These are phyloP conservation scores for Fusarium sp. DNA, from an alignment of 2,329 filamentous ascomycete genomes.

Conservation along the genomic window DNA sequence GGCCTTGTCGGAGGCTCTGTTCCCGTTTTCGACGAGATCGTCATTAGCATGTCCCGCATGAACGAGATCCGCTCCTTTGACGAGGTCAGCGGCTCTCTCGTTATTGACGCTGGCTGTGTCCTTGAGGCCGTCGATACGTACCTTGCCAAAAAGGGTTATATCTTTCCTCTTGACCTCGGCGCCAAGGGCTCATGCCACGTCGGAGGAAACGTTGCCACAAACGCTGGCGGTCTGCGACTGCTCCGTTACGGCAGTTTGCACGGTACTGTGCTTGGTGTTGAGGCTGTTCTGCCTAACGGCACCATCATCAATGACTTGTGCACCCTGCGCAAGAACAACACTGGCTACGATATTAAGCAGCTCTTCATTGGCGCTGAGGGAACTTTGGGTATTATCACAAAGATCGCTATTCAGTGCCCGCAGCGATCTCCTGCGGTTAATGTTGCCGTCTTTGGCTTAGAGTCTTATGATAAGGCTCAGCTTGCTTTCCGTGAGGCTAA, in stretches of 20 bases:
- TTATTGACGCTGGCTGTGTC: conserved; percentile 90
- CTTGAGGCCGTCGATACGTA: conserved; percentile 89
- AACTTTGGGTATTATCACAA: conserved; percentile 94
- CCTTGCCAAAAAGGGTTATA: conserved; percentile 82
- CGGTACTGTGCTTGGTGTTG: conserved; percentile 89
- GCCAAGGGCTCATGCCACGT: conserved; percentile 98
- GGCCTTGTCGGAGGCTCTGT: conserved; percentile 95
- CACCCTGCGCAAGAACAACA: conserved; percentile 96
- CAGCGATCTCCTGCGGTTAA: conserved; percentile 89
- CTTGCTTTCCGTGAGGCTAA: conserved; percentile 90
- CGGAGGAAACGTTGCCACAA: conserved; percentile 94
- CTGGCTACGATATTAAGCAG: conserved; percentile 96
- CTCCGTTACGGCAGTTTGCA: conserved; percentile 95
- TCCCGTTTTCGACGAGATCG: conserved; percentile 97
- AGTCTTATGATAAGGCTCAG: conserved; percentile 90
- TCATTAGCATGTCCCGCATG: conserved; percentile 91
- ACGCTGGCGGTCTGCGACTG: conserved; percentile 90
- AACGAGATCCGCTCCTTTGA: conserved; percentile 93
- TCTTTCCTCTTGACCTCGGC: conserved; percentile 97
- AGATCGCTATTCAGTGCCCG: conserved; percentile 87
- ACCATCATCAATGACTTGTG: conserved; percentile 91
- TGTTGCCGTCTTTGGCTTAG: conserved; percentile 91
- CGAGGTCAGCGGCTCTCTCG: conserved; percentile 88
- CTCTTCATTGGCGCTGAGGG: conserved; percentile 96
- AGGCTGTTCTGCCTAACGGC: conserved; percentile 93